Percentiles rank a stretch among this genome's conserved stretches.
These are phyloP conservation scores for Colletotrichum sojae DNA, from an alignment of 2,329 filamentous ascomycete species.

Conservation along the genomic window DNA sequence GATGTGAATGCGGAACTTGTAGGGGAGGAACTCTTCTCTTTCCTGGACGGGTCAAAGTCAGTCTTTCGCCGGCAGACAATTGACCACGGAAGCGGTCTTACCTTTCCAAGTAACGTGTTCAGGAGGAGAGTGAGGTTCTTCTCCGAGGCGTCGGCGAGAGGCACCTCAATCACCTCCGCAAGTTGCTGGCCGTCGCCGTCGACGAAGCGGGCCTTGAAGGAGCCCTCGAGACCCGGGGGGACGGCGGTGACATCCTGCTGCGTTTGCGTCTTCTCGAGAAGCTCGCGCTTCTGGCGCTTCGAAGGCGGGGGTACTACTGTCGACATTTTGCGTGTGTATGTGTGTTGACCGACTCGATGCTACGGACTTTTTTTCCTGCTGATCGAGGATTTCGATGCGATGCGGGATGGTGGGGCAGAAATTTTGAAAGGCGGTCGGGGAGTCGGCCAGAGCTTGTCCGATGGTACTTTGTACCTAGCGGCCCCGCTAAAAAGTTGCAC, in stretches of 20 bases:
- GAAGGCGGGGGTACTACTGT: slow-evolving; percentile 87
- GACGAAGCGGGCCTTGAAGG: slow-evolving; percentile 88
- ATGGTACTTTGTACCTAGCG: slow-evolving; percentile 11
- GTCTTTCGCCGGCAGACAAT: neutral
- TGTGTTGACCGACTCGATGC: slow-evolving; percentile 9
- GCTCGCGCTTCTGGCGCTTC: slow-evolving; percentile 87
- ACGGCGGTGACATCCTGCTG: slow-evolving; percentile 83
- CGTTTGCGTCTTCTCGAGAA: slow-evolving; percentile 76
- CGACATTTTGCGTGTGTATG: slow-evolving; percentile 70
- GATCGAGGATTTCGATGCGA: slow-evolving; percentile 40
- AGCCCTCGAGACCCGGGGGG: slow-evolving; percentile 78
- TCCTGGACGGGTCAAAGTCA: slow-evolving; percentile 53
- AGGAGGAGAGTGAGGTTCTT: slow-evolving; percentile 91
- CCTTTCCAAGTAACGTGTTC: slow-evolving; percentile 86
- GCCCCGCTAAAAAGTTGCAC: neutral
- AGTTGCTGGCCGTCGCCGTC: slow-evolving; percentile 83
- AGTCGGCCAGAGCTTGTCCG: slow-evolving; percentile 32
- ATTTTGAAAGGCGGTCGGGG: slow-evolving; percentile 32
- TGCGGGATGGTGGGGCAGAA: slow-evolving; percentile 41
- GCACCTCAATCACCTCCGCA: slow-evolving; percentile 79
- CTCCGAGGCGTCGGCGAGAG: slow-evolving; percentile 86
- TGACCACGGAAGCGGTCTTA: slow-evolving; percentile 54
- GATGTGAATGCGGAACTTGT: slow-evolving; percentile 73
- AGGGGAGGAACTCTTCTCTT: slow-evolving; percentile 72
- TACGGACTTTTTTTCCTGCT: slow-evolving; percentile 12